Conservation (phyloP, 345 rosid genomes). For the Carallia brachiata region DNA sequence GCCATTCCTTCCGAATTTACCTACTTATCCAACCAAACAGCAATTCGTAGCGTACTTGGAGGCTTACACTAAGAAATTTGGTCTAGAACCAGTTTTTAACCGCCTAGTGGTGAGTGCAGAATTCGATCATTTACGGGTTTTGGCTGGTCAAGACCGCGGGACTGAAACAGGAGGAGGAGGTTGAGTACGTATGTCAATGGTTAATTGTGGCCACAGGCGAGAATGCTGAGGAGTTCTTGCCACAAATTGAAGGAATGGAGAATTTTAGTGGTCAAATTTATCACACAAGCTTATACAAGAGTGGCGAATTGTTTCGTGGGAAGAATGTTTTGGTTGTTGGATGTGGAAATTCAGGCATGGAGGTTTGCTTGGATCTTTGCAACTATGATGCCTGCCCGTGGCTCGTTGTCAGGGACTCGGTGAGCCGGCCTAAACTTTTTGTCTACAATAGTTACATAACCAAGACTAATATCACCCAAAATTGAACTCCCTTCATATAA, state of each 20-base stretch:
- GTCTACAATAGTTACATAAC: not conserved
- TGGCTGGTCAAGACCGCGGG: constrained; percentile 61
- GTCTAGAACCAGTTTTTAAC: constrained; percentile 50
- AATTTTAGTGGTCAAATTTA: constrained; percentile 50
- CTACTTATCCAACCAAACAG: constrained; percentile 75
- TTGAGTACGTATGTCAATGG: constrained; percentile 57
- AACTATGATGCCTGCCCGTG: constrained; percentile 59
- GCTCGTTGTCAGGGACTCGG: constrained; percentile 79
- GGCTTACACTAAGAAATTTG: constrained; percentile 41
- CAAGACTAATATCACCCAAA: not conserved
- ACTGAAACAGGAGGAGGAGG: constrained; percentile 27
- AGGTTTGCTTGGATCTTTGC: constrained; percentile 84
- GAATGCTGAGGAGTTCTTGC: constrained; percentile 71
- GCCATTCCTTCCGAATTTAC: constrained; percentile 61
- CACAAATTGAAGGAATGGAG: constrained; percentile 54
- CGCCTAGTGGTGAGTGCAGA: constrained; percentile 50
- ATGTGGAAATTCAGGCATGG: constrained; percentile 97
- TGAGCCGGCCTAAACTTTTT: constrained; percentile 25
- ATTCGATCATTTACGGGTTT: constrained; percentile 41
- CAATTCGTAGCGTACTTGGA: constrained; percentile 64
- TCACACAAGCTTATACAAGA: constrained; percentile 61
- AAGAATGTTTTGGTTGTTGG: constrained; percentile 78
- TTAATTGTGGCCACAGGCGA: constrained; percentile 80
- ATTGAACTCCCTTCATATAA: not conserved
- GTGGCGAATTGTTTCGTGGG: constrained; percentile 46